Evolutionary conservation across 305 asterid genomes (phyloP), one percentile per base, ranked within the genome.

Genomic region (Lippia alba): DNA sequence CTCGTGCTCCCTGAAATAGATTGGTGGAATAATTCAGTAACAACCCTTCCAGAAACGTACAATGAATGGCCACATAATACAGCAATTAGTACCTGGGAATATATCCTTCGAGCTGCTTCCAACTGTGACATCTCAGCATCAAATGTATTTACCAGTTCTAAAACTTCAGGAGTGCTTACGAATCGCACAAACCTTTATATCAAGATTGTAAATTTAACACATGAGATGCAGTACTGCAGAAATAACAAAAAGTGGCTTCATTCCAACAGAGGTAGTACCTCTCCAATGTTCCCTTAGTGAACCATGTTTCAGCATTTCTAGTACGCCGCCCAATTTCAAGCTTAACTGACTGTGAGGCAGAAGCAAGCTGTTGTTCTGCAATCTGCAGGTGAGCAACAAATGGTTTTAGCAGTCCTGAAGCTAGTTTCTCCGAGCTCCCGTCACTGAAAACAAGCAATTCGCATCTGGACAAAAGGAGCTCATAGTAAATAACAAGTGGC

Each of bases 331-430:
- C 89, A 70, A 80, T 86, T 69, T 92, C 98, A 80, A 92, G 98
- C 84, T 89, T 90, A 73, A 92, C 85, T 40, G 86, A 82, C 72
- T 79, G 85, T 64, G 80, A 83, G 32, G 87, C 77, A 78, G 87
- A 82, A 69, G 91, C 87, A 72, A 87, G 79, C 73, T 89, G 96
- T 63, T 91, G 95, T 82, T 90, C 90, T 33, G 85, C 91, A 79
- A 83, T 81, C 85, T 79, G 89, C 71, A 92, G 79, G 76, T 92
- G 96, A 44, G 91, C 73, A 75, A 89, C 83, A 78, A 92, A 92
- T 61, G 98, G 97, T 85, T 92, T 92, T 80, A 90, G 89, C 76
- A 88, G 80, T 55, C 98, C 98, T n/a, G 98, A 88, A 17, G 98
- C 98, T 71, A 92, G 80, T 80, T 87, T 92, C 88, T 92, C 98